Base-by-base conservation (phyloP, 495 filamentous ascomycete genomes). In the Elaphomyces granulatus region DNA sequence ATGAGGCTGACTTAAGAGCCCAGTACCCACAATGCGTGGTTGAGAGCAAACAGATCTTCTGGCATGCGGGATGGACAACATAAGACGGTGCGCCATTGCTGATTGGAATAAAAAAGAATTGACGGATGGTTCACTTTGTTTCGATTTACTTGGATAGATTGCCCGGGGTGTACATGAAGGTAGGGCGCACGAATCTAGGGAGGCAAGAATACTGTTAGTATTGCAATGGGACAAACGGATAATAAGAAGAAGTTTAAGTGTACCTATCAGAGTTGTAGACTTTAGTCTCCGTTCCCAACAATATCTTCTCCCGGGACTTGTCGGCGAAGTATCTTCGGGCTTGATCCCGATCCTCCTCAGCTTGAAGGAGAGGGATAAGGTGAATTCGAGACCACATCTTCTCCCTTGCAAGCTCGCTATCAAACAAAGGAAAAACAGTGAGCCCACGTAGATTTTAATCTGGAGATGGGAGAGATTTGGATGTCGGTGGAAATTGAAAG, bases 351-450 rank as follows among this genome's bases (percentile, higher is more conserved):
- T 98, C 90, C 53, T 88, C 83, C 56, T 98, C 90, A 40, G 90
- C 90, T 54, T 95, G 87, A 37, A 98, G 77, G 46, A 90, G 60
- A 20, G 90, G 90, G 54, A 86, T 86, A 36, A 98, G 67, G 58
- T 98, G 75, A 50, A 96, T 87, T 48, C 90, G 80, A 33, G 79
- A 70, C 90, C 90, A 98, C 73, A 94, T 87, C 69, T 98, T 98
- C 54, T 98, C 90, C 34, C 90, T 83, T 38, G 78, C 82, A 44
- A 92, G 81, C 57, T 98, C 90, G 54, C 88, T 95, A 48, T 40
- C 19, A n/a, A n/a, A 20, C 12, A 3, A 35, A 34, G 16, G 3
- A 34, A 34, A 8, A n/a, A 34, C 31, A 42, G 28, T 44, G 18
- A 44, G 41, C 19, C 26, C n/a, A n/a, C n/a, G n/a, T n/a, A n/a